Percentiles rank a stretch among this genome's conserved stretches.
These are phyloP conservation scores for Rhinocladiella similis DNA, from an alignment of 2,329 filamentous ascomycete genomes.

Conservation along the genomic window DNA sequence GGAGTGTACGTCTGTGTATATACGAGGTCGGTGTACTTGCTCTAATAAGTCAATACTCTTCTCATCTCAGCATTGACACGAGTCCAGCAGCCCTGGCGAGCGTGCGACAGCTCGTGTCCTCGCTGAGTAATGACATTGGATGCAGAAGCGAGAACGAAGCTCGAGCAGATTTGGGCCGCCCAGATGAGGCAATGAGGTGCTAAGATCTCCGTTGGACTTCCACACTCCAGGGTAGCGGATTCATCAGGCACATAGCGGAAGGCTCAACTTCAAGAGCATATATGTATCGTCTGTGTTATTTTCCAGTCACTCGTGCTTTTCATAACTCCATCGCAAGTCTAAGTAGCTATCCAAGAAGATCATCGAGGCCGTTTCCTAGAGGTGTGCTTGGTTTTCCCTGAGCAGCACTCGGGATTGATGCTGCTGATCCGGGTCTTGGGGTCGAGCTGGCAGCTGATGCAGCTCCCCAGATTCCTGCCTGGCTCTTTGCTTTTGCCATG, in stretches of 20 bases:
- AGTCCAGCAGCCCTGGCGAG: not conserved
- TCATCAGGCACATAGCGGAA: no score
- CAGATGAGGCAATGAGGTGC: no score
- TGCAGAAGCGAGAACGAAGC: not conserved
- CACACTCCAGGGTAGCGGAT: no score
- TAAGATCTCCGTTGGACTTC: no score
- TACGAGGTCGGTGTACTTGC: no score
- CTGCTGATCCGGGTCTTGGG: constrained; percentile 46
- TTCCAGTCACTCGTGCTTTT: not conserved
- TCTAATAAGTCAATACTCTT: no score
- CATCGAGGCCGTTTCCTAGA: constrained; percentile 41
- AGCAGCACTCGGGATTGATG: constrained; percentile 39
- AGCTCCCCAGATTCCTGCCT: constrained; percentile 88
- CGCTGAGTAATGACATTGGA: constrained; percentile 2
- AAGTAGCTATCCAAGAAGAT: constrained; percentile 44
- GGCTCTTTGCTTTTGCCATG: constrained; percentile 97
- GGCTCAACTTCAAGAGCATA: no score
- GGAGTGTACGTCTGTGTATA: no score
- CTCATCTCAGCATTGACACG: no score
- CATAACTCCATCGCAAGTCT: constrained; percentile 2
- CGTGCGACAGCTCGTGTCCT: not conserved
- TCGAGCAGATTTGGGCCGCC: not conserved
- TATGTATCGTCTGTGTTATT: not conserved
- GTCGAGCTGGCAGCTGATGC: constrained; percentile 54
- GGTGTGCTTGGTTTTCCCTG: constrained; percentile 37